phyloP scores from a whole-genome alignment of 257 asterid genomes.

The Solanum boliviense region DNA sequence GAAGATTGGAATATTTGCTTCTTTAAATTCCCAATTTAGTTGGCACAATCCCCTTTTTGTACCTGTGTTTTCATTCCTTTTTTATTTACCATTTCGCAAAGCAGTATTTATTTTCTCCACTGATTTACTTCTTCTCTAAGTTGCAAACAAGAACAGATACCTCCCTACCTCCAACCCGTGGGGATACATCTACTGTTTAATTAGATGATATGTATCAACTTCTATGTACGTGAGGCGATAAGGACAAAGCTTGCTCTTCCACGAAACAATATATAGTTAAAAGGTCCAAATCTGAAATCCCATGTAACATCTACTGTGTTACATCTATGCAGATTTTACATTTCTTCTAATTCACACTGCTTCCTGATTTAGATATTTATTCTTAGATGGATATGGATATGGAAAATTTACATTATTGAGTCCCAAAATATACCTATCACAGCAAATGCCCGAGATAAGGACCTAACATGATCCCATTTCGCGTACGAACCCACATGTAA shows the following conservation, averaged over 20 bases:
- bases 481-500: no score
- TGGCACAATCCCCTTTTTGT: neutral
- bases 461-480: no score
- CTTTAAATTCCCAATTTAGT: neutral
- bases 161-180: no score
- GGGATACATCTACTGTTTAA: neutral
- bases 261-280: neutral
- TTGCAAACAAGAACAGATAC: no score
- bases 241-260: neutral
- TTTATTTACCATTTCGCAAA: neutral
- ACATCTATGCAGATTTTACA: neutral
- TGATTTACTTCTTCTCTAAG: no score
- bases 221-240: neutral
- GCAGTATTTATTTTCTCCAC: neutral
- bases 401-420: neutral
- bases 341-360: neutral
- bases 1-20: neutral
- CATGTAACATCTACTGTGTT: neutral
- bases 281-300: no score
- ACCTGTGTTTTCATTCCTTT: neutral
- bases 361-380: neutral
- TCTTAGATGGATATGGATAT: neutral
- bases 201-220: neutral
- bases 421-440: no score
- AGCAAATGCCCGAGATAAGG: no score